Evolutionary conservation across 2,329 filamentous ascomycete genomes (phyloP), one percentile per base, ranked within the genome.

Genomic region (Fusarium ambrosium): DNA sequence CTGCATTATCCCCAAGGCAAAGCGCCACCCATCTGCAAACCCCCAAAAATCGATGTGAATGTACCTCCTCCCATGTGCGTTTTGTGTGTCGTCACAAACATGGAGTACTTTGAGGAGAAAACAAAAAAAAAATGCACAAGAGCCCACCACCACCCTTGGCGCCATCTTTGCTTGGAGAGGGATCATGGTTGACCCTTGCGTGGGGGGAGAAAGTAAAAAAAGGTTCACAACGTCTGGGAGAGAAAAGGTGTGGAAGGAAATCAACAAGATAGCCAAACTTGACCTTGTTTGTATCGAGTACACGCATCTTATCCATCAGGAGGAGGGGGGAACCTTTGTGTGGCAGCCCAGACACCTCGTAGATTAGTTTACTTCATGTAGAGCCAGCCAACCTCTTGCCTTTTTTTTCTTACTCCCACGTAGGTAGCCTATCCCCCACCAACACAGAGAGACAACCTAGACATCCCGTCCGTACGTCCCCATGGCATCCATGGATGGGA

Each of bases 21-120:
- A 22, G 53, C 53, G 53, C 53, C 53, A 58, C 53, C 53, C 53
- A 58, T 58, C 53, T 58, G 51, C 29, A 56, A 34, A 29, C 29
- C 51, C 51, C 27, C 29, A 14, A 48, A 48, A 48, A 48, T 48
- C 43, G 14, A 24, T 20, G 4, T 13, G 18, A 3, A 45, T 45
- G 43, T 24, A 45, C 20, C 20, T 45, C 43, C 43, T 27, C 24
- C 48, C 24, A 9, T 53, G 48, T 51, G 45, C 41, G n/a, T 43
- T 43, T 13, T 51, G 9, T 51, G 20, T 24, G 43, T 48, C 43
- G 43, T 48, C 14, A 48, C 43, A 18, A 18, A 10, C 43, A 10
- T 18, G 32, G 43, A 27, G 22, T 48, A 27, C 43, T 27, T 48
- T 27, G 24, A 53, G 48, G 48, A 53, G 48, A n/a, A n/a, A 32